These are phyloP conservation scores for Camelina hispida DNA, from an alignment of 345 rosid species.

Conservation along the genomic window DNA sequence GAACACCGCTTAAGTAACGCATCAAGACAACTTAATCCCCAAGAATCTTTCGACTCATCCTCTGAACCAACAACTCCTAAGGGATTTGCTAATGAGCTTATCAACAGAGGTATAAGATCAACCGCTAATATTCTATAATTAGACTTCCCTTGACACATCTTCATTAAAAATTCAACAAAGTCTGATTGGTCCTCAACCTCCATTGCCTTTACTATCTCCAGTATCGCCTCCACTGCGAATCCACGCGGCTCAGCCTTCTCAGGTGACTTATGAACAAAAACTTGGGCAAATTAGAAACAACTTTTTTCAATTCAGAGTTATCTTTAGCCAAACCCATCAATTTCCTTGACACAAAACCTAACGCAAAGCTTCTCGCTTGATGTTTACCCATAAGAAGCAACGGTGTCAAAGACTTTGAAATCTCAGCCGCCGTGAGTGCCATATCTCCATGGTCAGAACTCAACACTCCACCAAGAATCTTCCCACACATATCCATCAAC, in stretches of 20 bases:
- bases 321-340: constrained; percentile 48
- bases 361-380: constrained; percentile 68
- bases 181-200: constrained; percentile 57
- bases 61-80: constrained; percentile 43
- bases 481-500: constrained; percentile 59
- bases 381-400: constrained; percentile 66
- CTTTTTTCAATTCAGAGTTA: constrained; percentile 56
- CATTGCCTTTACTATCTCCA: constrained; percentile 71
- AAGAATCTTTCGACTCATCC: constrained; percentile 44
- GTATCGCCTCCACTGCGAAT: constrained; percentile 74
- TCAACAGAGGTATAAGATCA: constrained; percentile 68
- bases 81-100: constrained; percentile 58
- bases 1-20: constrained; percentile 77
- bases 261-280: constrained; percentile 78
- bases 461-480: constrained; percentile 56
- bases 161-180: constrained; percentile 62
- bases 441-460: constrained; percentile 70
- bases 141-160: constrained; percentile 74
- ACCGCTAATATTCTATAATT: constrained; percentile 77
- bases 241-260: constrained; percentile 92
- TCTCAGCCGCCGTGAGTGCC: constrained; percentile 66
- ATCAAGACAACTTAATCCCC: constrained; percentile 68
- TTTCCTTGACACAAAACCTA: constrained; percentile 57
- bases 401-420: constrained; percentile 67
- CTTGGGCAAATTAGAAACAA: constrained; percentile 65